A percentile compares a stretch with the other conserved stretches of the same genome.
phyloP scores from a whole-genome alignment of 495 filamentous ascomycete species.

The Hyaloscypha variabilis region DNA sequence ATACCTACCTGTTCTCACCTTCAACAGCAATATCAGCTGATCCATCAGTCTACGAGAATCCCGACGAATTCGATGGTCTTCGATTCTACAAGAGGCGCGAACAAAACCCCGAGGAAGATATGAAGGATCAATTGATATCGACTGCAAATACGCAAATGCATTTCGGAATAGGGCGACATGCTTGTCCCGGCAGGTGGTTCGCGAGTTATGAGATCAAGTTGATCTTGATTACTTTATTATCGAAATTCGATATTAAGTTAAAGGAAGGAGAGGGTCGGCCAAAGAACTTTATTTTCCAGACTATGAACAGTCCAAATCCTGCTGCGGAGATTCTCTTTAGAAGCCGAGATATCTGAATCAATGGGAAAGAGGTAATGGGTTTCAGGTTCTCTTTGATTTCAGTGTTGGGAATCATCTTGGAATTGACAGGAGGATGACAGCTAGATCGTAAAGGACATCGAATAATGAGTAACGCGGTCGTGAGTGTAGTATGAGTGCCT shows the following conservation, averaged over 20 bases:
- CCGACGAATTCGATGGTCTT: slow-evolving; percentile 50
- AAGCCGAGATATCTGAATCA: slow-evolving; percentile 6
- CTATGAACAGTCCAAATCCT: slow-evolving; percentile 20
- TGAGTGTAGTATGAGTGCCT: too few relatives aligned
- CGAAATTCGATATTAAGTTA: slow-evolving; percentile 50
- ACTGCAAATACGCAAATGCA: slow-evolving; percentile 45
- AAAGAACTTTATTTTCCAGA: slow-evolving; percentile 33
- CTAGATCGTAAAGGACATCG: too few relatives aligned
- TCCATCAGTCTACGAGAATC: background rate
- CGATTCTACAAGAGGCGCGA: slow-evolving; percentile 51
- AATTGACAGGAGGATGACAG: too few relatives aligned
- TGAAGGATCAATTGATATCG: slow-evolving; percentile 44
- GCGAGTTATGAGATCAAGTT: slow-evolving; percentile 53
- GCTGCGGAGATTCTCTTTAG: slow-evolving; percentile 33
- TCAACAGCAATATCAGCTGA: background rate
- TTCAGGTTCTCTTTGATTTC: too few relatives aligned
- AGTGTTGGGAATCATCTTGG: too few relatives aligned
- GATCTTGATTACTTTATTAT: slow-evolving; percentile 42
- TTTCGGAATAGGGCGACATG: slow-evolving; percentile 56
- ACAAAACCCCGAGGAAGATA: slow-evolving; percentile 36
- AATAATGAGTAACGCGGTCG: too few relatives aligned
- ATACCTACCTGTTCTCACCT: background rate
- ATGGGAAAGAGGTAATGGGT: too few relatives aligned
- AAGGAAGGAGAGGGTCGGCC: slow-evolving; percentile 43
- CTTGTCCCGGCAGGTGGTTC: slow-evolving; percentile 59